Evolutionary conservation across 2,329 filamentous ascomycete species (phyloP).

Genomic region (Claviceps spartinae): DNA sequence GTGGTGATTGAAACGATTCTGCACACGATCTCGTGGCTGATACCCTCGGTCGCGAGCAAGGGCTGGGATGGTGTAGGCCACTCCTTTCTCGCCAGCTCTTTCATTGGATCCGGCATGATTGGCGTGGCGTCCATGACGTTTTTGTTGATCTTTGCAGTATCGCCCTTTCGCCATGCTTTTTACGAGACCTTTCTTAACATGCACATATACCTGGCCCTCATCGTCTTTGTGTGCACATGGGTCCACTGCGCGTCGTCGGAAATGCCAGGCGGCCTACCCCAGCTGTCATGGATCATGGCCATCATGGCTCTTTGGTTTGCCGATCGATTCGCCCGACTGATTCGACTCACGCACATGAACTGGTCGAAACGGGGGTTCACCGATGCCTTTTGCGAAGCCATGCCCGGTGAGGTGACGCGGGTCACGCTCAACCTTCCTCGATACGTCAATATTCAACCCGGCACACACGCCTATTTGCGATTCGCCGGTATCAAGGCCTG

Average conservation of each 20-base stretch:
- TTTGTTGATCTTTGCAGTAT: slow-evolving; percentile 57
- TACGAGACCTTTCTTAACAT: slow-evolving; percentile 91
- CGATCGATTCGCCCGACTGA: slow-evolving; percentile 53
- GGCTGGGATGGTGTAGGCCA: slow-evolving; percentile 46
- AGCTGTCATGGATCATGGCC: slow-evolving; percentile 61
- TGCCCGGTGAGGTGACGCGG: slow-evolving; percentile 56
- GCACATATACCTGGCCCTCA: slow-evolving; percentile 63
- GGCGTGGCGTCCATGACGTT: slow-evolving; percentile 48
- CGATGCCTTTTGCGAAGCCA: slow-evolving; percentile 50
- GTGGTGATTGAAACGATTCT: slow-evolving; percentile 53
- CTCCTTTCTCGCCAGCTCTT: slow-evolving; percentile 43
- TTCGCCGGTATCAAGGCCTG: slow-evolving; percentile 52
- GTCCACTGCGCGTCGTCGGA: slow-evolving; percentile 59
- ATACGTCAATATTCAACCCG: slow-evolving; percentile 51
- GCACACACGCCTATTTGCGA: slow-evolving; percentile 63
- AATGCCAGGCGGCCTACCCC: slow-evolving; percentile 46
- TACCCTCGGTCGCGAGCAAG: slow-evolving; percentile 53
- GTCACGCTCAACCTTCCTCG: slow-evolving; percentile 58
- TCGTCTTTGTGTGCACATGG: slow-evolving; percentile 59
- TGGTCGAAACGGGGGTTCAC: slow-evolving; percentile 46
- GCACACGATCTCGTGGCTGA: slow-evolving; percentile 61
- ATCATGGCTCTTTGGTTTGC: slow-evolving; percentile 64
- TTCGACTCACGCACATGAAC: slow-evolving; percentile 53
- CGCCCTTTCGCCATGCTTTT: slow-evolving; percentile 79
- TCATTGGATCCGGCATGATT: slow-evolving; percentile 52